Evolutionary conservation across 2,329 filamentous ascomycete genomes (phyloP).

Genomic region (Colletotrichum tropicale): DNA sequence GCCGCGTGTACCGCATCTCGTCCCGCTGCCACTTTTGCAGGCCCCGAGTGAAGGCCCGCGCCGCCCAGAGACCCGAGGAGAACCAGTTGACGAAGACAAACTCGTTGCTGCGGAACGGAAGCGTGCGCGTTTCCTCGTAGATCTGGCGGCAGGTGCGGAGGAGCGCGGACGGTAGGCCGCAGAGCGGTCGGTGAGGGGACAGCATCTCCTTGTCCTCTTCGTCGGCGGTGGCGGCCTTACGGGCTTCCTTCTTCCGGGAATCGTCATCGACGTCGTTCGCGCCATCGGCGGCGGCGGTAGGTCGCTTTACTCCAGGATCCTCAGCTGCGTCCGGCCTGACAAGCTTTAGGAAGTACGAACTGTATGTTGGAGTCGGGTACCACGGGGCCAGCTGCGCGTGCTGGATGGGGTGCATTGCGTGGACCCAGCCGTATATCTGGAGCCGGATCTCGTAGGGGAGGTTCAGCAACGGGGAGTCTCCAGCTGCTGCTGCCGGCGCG

Average conservation of each 20-base stretch:
- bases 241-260: not conserved
- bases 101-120: constrained; percentile 48
- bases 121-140: constrained; percentile 42
- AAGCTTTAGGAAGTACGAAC: constrained; percentile 33
- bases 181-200: constrained; percentile 38
- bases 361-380: constrained; percentile 39
- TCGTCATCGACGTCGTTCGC: not conserved
- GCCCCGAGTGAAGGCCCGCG: constrained; percentile 36
- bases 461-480: constrained; percentile 31
- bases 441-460: constrained; percentile 51
- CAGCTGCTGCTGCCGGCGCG: not conserved
- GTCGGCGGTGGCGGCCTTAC: not conserved
- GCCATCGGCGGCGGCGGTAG: not conserved
- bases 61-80: constrained; percentile 47
- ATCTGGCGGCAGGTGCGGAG: constrained; percentile 42
- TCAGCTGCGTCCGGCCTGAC: constrained; percentile 7
- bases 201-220: constrained; percentile 24
- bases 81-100: constrained; percentile 53
- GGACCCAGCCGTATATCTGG: constrained; percentile 49
- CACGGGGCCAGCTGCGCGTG: constrained; percentile 42
- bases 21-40: constrained; percentile 46
- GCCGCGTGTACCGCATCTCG: constrained; percentile 41
- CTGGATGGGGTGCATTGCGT: constrained; percentile 40
- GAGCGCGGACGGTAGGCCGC: constrained; percentile 44
- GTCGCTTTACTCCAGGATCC: not conserved